Base-by-base conservation (phyloP, 306 rosid genomes). In the Bauhinia variegata region DNA sequence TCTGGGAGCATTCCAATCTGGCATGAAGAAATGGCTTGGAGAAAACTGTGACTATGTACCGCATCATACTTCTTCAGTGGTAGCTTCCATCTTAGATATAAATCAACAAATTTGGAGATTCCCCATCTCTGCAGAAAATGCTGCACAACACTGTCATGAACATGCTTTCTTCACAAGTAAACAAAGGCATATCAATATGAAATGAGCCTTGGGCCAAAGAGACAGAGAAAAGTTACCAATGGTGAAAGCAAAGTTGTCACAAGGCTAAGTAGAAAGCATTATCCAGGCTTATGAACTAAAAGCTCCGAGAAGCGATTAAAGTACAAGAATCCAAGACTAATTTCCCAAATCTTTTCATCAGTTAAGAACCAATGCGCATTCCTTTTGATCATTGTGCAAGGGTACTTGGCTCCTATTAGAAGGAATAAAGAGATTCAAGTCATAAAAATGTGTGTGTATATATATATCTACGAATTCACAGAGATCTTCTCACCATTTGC, bases 271-370 rank as follows among this genome's bases (percentile, higher is more conserved):
- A 76, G 23, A 33, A 75, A 72, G 9, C 73, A 3, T 74, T 82
- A 81, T 12, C 87, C 87, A 5, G 89, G 87, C 70, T 82, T 85
- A 64, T 82, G 89, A 73, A 85, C 19, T 61, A 70, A 15, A 70
- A 85, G 79, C 70, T 79, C 85, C 0, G 85, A 34, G 12, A 85
- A 81, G 31, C 89, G 88, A 32, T 44, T 87, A 5, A 51, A 41
- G 65, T 55, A 87, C 14, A 84, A 71, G 43, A 44, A 47, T 53
- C 67, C 85, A 38, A 74, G 42, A 54, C 13, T 51, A 28, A 79
- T 38, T 39, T 85, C 87, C 84, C 82, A 77, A 8, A 44, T 13
- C 43, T 17, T 44, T 6, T 17, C 15, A 71, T 68, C 60, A 13
- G 82, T 89, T 28, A 74, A 14, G 10, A 14, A 41, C 92, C 92